These are phyloP conservation scores for Ustilago hordei DNA, from an alignment of 1,284 basidiomycete species.

Conservation along the genomic window DNA sequence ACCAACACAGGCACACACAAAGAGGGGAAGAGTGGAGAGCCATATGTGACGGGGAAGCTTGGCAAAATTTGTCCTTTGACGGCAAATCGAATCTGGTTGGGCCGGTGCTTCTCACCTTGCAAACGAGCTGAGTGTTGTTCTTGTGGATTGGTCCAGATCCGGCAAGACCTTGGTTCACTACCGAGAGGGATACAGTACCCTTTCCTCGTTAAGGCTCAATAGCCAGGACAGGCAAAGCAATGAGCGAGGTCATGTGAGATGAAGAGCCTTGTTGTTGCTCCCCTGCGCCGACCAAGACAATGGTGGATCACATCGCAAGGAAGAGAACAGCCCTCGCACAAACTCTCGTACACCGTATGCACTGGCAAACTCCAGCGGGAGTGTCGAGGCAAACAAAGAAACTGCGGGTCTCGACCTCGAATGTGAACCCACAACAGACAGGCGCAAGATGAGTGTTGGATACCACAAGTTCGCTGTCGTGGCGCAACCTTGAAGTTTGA, in stretches of 20 bases:
- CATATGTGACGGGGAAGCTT: neutral
- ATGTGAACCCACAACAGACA: neutral
- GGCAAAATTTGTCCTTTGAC: neutral
- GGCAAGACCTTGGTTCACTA: constrained; percentile 13
- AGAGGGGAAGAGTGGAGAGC: neutral
- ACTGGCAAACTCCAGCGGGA: neutral
- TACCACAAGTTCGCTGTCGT: no score
- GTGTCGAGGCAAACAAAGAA: neutral
- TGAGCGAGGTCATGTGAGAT: constrained; percentile 11
- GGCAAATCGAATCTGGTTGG: constrained; percentile 5
- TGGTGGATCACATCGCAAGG: neutral
- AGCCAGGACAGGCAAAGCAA: neutral
- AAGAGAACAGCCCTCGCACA: neutral
- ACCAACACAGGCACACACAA: neutral
- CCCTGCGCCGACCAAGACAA: constrained; percentile 10
- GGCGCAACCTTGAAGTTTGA: neutral
- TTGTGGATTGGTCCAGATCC: constrained; percentile 12
- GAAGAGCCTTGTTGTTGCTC: neutral
- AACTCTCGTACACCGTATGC: neutral
- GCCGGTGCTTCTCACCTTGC: constrained; percentile 6
- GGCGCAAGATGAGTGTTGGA: constrained; percentile 7
- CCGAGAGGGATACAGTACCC: neutral
- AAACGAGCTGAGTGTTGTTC: constrained; percentile 9
- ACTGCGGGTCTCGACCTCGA: neutral
- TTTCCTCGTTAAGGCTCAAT: neutral